Evolutionary conservation across 2,329 filamentous ascomycete genomes (phyloP), one percentile per base, ranked within the genome.

Genomic region (Rhexocercosporidium sp.): DNA sequence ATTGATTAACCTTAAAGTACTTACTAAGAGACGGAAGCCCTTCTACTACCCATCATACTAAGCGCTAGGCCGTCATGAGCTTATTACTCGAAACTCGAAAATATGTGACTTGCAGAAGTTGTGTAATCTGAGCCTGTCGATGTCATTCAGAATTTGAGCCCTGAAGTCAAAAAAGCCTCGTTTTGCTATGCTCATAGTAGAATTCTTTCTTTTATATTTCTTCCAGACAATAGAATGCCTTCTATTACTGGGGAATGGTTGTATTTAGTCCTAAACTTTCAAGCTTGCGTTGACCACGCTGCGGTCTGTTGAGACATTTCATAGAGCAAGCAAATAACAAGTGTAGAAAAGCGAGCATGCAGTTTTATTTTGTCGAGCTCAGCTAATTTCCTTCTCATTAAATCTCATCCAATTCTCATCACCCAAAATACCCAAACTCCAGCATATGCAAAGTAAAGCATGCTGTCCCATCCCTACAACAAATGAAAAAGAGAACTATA

Each of bases 401-500:
- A 27, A 53, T 53, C 27, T 31, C 49, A 31, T n/a, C 16, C 49
- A 31, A 53, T 27, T 31, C 5, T 53, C 49, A n/a, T n/a, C 49
- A 29, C n/a, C 9, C 14, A 18, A 53, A n/a, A 18, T 4, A 53
- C 2, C 49, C 3, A 22, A 53, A 53, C 49, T 53, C 49, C 49
- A 31, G 49, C 49, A 56, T 20, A 39, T 22, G 29, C n/a, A 14
- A 56, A 56, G 16, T 20, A 22, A 37, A 7, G 31, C 53, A 44
- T 44, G 41, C 41, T 11, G 34, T 20, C 16, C 11, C 53, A 37
- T 22, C 29, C 53, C 31, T 31, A 34, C 37, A 39, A 56, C 53
- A 56, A 56, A 56, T 37, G n/a, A 44, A 57, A 39, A 57, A 39
- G n/a, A 25, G 54, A 57, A 57, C 31, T 57, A 57, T 57, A 57